Evolutionary conservation across 139 green algal genomes (phyloP).

Genomic region (Coccomyxa sp.): DNA sequence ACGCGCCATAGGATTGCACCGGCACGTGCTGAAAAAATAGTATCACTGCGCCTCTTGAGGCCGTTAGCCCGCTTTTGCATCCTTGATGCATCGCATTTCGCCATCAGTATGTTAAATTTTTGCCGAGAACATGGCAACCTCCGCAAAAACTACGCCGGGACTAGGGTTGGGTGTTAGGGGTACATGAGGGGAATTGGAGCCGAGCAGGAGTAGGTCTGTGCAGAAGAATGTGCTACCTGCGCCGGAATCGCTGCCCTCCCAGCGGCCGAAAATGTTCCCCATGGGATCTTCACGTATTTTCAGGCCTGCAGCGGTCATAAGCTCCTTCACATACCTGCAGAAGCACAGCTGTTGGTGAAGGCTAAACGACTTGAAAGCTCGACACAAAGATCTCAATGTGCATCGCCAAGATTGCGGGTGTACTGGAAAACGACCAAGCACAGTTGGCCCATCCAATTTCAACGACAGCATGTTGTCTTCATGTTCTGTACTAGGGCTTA

Average conservation of each 20-base stretch:
- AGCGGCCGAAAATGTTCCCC: slow-evolving; percentile 88
- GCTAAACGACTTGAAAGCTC: no score
- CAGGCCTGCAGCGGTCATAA: slow-evolving; percentile 74
- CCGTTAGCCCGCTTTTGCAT: no score
- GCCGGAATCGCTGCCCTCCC: slow-evolving; percentile 47
- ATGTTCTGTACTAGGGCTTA: slow-evolving; percentile 10
- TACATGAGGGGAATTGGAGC: background rate
- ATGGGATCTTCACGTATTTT: slow-evolving; percentile 76
- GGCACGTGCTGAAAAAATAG: no score
- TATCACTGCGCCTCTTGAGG: no score
- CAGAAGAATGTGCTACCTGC: background rate
- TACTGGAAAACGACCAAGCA: background rate
- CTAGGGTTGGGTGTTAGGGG: no score
- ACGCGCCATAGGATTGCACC: no score
- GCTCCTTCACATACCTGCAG: slow-evolving; percentile 72
- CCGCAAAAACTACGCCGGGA: no score
- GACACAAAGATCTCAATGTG: no score
- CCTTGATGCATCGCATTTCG: no score
- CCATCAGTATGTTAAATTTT: no score
- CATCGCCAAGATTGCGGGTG: background rate
- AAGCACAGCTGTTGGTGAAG: background rate
- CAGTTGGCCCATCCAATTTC: background rate
- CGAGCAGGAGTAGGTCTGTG: background rate
- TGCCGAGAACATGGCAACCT: no score
- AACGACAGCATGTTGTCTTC: background rate